These are phyloP conservation scores for Lippia alba DNA, from an alignment of 305 asterid species.

Conservation along the genomic window DNA sequence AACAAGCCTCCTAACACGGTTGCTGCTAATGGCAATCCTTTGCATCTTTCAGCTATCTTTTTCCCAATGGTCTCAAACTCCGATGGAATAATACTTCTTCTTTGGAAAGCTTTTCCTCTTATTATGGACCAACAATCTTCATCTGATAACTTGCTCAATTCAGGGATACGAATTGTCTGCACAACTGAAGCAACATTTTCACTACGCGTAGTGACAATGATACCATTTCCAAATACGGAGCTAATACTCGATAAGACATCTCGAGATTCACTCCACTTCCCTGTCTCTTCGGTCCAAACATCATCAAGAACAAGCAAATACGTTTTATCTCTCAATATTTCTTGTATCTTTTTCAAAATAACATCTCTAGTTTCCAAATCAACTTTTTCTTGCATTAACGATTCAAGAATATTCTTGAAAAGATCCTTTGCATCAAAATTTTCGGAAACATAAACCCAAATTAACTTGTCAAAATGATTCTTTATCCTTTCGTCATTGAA, in stretches of 20 bases:
- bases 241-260: slow-evolving; percentile 15
- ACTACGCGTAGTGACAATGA: slow-evolving; percentile 35
- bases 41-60: slow-evolving; percentile 30
- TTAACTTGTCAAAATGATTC: slow-evolving; percentile 9
- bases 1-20: slow-evolving; percentile 27
- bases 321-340: slow-evolving; percentile 3
- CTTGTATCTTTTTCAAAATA: slow-evolving; percentile 11
- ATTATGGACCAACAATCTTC: slow-evolving; percentile 39
- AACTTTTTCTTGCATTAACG: neutral
- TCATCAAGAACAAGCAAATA: slow-evolving; percentile 45
- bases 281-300: slow-evolving; percentile 26
- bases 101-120: slow-evolving; percentile 14
- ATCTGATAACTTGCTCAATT: neutral
- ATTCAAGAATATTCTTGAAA: slow-evolving; percentile 24
- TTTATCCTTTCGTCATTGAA: slow-evolving; percentile 11
- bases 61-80: slow-evolving; percentile 20
- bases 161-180: neutral
- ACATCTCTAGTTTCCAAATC: slow-evolving; percentile 14
- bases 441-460: slow-evolving; percentile 41
- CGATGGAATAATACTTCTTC: neutral
- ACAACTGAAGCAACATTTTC: slow-evolving; percentile 13
- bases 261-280: slow-evolving; percentile 9
- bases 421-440: slow-evolving; percentile 9
- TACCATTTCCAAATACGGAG: slow-evolving; percentile 24
- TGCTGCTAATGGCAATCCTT: slow-evolving; percentile 41